phyloP scores from a whole-genome alignment of 495 filamentous ascomycete genomes.

The Pseudoneurospora amorphoporcata region DNA sequence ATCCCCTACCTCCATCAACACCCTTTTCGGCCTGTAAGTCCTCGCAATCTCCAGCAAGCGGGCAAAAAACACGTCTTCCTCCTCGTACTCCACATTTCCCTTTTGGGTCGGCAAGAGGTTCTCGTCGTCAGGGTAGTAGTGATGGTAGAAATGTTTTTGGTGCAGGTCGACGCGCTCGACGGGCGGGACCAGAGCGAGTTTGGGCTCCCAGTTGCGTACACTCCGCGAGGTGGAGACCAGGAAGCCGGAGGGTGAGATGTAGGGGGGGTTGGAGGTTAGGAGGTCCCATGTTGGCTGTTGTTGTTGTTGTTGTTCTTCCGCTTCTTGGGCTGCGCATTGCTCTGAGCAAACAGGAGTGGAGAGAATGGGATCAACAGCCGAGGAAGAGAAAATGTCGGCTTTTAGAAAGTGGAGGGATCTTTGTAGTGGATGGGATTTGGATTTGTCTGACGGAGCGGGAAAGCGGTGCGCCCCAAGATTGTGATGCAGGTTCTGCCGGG shows the following conservation, averaged over 20 bases:
- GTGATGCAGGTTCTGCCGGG: conserved; percentile 46
- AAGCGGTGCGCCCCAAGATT: conserved; percentile 36
- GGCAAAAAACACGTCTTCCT: conserved; percentile 53
- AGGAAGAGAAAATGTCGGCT: conserved; percentile 44
- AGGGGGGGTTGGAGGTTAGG: conserved; percentile 85
- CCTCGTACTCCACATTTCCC: conserved; percentile 5
- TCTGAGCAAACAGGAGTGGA: not conserved
- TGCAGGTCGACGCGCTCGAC: not conserved
- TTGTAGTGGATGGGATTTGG: not conserved
- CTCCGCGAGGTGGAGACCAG: conserved; percentile 48
- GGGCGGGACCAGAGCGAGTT: conserved; percentile 59
- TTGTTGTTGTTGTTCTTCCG: no score
- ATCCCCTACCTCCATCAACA: conserved; percentile 51
- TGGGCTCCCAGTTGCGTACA: conserved; percentile 74
- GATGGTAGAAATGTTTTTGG: conserved; percentile 5
- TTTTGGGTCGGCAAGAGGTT: not conserved
- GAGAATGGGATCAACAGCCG: conserved; percentile 1
- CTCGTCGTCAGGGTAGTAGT: conserved; percentile 38
- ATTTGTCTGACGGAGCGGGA: not conserved
- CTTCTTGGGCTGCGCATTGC: no score
- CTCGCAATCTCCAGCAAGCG: conserved; percentile 34
- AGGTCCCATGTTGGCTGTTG: conserved; percentile 43
- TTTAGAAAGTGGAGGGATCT: conserved; percentile 35
- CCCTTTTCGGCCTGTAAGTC: conserved; percentile 26
- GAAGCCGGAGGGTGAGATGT: conserved; percentile 60